Percentiles rank a stretch among this genome's conserved stretches.
These are phyloP conservation scores for Aeminium ludgeri DNA, from an alignment of 495 filamentous ascomycete species.

Conservation along the genomic window DNA sequence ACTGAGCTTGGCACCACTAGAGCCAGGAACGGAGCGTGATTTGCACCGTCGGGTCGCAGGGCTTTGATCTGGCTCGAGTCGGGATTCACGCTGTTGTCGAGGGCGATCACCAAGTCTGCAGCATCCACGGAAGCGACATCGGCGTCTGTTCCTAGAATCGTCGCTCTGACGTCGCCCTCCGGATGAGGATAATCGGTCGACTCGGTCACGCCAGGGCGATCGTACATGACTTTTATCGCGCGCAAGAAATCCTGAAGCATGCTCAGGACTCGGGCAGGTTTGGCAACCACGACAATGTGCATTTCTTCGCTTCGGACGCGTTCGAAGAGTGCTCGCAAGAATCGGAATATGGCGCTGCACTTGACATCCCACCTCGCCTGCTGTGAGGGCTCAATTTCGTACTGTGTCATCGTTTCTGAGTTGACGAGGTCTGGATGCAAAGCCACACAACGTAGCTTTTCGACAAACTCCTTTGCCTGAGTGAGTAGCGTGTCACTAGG, in stretches of 20 bases:
- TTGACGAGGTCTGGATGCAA: constrained; percentile 39
- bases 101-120: constrained; percentile 35
- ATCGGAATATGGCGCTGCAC: constrained; percentile 40
- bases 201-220: constrained; percentile 6
- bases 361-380: constrained; percentile 39
- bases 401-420: constrained; percentile 25
- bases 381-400: constrained; percentile 24
- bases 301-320: constrained; percentile 25
- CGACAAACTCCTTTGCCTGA: constrained; percentile 27
- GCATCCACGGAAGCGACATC: constrained; percentile 26
- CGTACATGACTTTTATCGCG: constrained; percentile 20
- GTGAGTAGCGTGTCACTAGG: constrained; percentile 4
- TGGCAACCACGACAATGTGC: constrained; percentile 34
- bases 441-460: constrained; percentile 31
- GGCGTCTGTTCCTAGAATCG: constrained; percentile 23
- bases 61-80: constrained; percentile 12
- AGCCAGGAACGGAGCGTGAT: constrained; percentile 34
- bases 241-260: constrained; percentile 36
- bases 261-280: constrained; percentile 28
- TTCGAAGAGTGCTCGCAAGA: constrained; percentile 37
- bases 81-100: constrained; percentile 34
- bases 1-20: constrained; percentile 37
- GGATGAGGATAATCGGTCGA: constrained; percentile 30
- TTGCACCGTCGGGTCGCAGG: constrained; percentile 24
- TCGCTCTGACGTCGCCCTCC: constrained; percentile 23